A percentile compares a stretch with the other conserved stretches of the same genome.
Evolutionary conservation across 768 basidiomycete species (phyloP).

Genomic region (Cytidiella melzeri): DNA sequence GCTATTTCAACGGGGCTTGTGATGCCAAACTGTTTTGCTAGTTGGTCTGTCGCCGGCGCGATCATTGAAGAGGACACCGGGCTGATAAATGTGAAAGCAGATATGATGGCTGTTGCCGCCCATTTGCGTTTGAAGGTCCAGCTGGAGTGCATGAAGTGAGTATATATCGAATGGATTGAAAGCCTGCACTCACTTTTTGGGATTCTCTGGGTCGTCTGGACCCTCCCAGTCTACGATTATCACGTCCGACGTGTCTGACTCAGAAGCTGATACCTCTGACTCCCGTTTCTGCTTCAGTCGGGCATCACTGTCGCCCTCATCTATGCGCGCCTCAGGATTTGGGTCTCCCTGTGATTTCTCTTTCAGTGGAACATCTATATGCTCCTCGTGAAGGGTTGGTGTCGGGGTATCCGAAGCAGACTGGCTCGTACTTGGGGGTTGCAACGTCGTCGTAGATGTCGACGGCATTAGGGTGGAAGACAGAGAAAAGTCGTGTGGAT

Average conservation of each 20-base stretch:
- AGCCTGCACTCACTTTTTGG: conserved; percentile 25
- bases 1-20: conserved; percentile 41
- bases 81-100: conserved; percentile 22
- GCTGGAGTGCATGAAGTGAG: conserved; percentile 25
- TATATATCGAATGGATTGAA: too few species aligned
- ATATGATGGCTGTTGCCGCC: conserved; percentile 28
- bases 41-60: conserved; percentile 51
- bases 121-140: conserved; percentile 58
- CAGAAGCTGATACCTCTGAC: neutral
- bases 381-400: conserved; percentile 2
- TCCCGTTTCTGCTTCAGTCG: neutral
- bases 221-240: conserved; percentile 31
- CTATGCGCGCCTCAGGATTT: conserved; percentile 6
- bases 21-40: conserved; percentile 51
- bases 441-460: too few species aligned
- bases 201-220: conserved; percentile 30
- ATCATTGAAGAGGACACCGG: conserved; percentile 70
- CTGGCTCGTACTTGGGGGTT: too few species aligned
- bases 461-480: too few species aligned
- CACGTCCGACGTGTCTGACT: neutral
- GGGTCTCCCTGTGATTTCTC: conserved; percentile 4
- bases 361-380: conserved; percentile 5
- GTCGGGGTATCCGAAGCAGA: neutral
- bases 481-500: too few species aligned
- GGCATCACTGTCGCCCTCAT: neutral